Evolutionary conservation across 2,329 filamentous ascomycete genomes (phyloP), one percentile per base, ranked within the genome.

Genomic region (Amauroascus niger): DNA sequence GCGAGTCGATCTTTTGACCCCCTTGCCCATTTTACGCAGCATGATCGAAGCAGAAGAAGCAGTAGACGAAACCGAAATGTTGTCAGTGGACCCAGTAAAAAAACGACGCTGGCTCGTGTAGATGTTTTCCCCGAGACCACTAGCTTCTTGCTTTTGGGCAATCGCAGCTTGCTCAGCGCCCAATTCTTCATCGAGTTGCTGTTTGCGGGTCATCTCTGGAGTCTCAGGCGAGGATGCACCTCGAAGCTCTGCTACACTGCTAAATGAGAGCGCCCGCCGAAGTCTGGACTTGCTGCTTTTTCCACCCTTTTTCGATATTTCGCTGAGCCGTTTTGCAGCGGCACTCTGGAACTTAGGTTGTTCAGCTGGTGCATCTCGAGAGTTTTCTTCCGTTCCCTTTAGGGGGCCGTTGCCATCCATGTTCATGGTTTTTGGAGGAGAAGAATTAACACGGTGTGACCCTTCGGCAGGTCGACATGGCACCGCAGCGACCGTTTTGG

Each of bases 11-110:
- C 93, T 94, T 79, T 95, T 97, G 82, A 97, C 86, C n/a, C 91
- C 90, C 60, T 89, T 88, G 53, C 93, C 93, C 93, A 98, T 98
- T 75, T 98, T 98, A 51, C 93, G 83, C 60, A 98, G 68, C 73
- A 76, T 76, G 49, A 75, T 70, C 13, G 72, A 75, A 3, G 73
- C 72, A 6, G 74, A 76, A 0, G 73, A 75, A 20, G 72, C 72
- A 5, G 73, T 75, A 1, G 73, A 75, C 1, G 71, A 74, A 18
- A 76, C 71, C 3, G 74, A 75, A 43, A 98, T 72, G 61, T 97
- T 97, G 70, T 98, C 93, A 0, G 88, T 97, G 3, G 93, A 98
- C 13, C 88, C 86, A 14, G 84, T 81, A 66, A 97, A 96, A 59
- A 91, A 80, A 59, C 86, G 85, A 55, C 86, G 86, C 65, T 87